Percentiles rank a stretch among this genome's conserved stretches.
Conservation (phyloP, 805 yeast genomes). For the Metschnikowia hibisci region DNA sequence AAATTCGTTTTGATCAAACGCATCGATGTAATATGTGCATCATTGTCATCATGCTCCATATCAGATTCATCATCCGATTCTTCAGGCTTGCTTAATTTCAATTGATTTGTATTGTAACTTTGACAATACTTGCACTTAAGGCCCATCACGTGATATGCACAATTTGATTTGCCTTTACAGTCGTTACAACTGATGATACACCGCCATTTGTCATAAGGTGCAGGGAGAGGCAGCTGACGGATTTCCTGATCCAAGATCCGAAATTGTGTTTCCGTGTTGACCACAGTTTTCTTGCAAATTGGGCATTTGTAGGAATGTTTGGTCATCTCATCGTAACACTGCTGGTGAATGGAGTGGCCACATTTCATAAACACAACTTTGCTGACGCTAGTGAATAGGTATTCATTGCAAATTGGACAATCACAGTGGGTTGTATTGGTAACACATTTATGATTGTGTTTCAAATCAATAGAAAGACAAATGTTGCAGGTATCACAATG, state of each 20-base stretch:
- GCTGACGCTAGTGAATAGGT: slow-evolving; percentile 74
- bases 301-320: slow-evolving; percentile 89
- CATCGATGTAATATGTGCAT: slow-evolving; percentile 23
- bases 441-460: slow-evolving; percentile 76
- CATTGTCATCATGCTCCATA: slow-evolving; percentile 13
- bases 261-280: slow-evolving; percentile 86
- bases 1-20: slow-evolving; percentile 33
- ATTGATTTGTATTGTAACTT: slow-evolving; percentile 81
- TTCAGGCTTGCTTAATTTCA: slow-evolving; percentile 65
- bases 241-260: slow-evolving; percentile 84
- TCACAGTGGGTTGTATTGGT: slow-evolving; percentile 85
- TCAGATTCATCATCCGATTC: slow-evolving; percentile 48
- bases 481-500: slow-evolving; percentile 90
- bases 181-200: slow-evolving; percentile 79
- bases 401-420: slow-evolving; percentile 92
- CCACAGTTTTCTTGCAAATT: slow-evolving; percentile 75
- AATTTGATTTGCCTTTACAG: slow-evolving; percentile 77
- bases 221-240: slow-evolving; percentile 68
- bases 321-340: slow-evolving; percentile 78
- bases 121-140: slow-evolving; percentile 82
- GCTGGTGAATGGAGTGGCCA: slow-evolving; percentile 90
- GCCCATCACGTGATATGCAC: slow-evolving; percentile 79
- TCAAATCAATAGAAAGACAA: slow-evolving; percentile 76
- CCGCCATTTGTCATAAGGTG: slow-evolving; percentile 72
- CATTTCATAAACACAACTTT: slow-evolving; percentile 90